Percentiles rank a stretch among this genome's conserved stretches.
phyloP scores from a whole-genome alignment of 176 grass and related monocot genomes.

The Oryza meridionalis region DNA sequence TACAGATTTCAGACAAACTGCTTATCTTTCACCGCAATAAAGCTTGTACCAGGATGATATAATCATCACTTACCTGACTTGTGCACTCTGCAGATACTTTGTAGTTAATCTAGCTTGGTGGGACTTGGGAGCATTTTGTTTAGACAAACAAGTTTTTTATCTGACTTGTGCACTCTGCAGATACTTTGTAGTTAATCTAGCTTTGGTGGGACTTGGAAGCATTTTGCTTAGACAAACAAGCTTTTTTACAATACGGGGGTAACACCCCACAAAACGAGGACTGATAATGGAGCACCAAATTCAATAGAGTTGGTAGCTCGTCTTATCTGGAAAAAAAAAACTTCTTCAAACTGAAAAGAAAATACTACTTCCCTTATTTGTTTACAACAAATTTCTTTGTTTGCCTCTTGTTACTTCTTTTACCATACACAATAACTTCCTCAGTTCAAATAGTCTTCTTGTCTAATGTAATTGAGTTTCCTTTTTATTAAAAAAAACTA shows the following conservation, averaged over 20 bases:
- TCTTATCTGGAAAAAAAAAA: neutral
- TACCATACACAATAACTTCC: neutral
- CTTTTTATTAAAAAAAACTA: neutral
- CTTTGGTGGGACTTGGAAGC: neutral
- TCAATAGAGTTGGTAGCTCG: neutral
- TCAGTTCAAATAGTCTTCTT: neutral
- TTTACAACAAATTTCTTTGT: neutral
- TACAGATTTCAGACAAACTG: neutral
- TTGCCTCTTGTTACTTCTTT: neutral
- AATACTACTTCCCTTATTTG: neutral
- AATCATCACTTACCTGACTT: neutral
- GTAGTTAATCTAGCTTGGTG: slow-evolving; percentile 11
- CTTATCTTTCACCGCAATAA: slow-evolving; percentile 1
- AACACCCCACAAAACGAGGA: neutral
- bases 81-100: neutral
- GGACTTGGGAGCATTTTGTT: neutral
- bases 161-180: neutral
- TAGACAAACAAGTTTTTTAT: neutral
- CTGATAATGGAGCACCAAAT: neutral
- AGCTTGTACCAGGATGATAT: slow-evolving; percentile 13
- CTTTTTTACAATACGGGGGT: neutral
- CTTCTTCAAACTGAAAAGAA: neutral
- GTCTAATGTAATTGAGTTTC: slow-evolving; percentile 26
- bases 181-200: neutral
- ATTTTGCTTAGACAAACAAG: neutral